A percentile compares a stretch with the other conserved stretches of the same genome.
These are phyloP conservation scores for Globisporangium cylindrosporum DNA, from an alignment of 352 stramenopile species.

Conservation along the genomic window DNA sequence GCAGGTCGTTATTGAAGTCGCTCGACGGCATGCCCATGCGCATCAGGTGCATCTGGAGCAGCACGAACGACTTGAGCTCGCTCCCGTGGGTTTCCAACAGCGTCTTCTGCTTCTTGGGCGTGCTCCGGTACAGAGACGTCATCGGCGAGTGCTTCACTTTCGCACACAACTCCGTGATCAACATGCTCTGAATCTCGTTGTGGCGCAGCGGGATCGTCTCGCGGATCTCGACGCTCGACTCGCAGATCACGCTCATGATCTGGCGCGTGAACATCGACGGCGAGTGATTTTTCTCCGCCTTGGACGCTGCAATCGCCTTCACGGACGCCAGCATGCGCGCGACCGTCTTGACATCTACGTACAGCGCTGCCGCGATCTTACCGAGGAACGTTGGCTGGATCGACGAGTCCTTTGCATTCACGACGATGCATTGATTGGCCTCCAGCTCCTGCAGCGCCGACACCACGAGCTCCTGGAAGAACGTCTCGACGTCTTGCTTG, in stretches of 20 bases:
- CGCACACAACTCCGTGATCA: constrained; percentile 49
- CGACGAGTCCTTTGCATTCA: constrained; percentile 34
- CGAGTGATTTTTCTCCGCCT: constrained; percentile 15
- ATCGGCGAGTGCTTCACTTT: constrained; percentile 63
- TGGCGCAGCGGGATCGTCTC: constrained; percentile 95
- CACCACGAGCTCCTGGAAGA: constrained; percentile 85
- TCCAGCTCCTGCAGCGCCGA: constrained; percentile 81
- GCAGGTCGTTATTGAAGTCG: constrained; percentile 98
- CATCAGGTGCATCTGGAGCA: constrained; percentile 95
- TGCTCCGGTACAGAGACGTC: constrained; percentile 42
- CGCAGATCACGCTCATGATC: constrained; percentile 56
- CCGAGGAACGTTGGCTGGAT: constrained; percentile 88
- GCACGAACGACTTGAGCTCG: constrained; percentile 80
- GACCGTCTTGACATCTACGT: constrained; percentile 92
- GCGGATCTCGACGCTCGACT: constrained; percentile 90
- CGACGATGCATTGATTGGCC: constrained; percentile 80
- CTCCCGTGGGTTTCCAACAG: constrained; percentile 77
- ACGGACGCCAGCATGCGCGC: constrained; percentile 60
- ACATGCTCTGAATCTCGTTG: constrained; percentile 93
- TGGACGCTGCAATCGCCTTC: constrained; percentile 16
- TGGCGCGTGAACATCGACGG: constrained; percentile 22
- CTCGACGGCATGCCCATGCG: constrained; percentile 93
- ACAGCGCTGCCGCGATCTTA: constrained; percentile 94
- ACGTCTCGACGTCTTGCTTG: constrained; percentile 40
- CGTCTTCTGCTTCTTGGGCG: constrained; percentile 49